Evolutionary conservation across 129 eudicot genomes (phyloP), one percentile per base, ranked within the genome.

Genomic region (Flaveria ramosissima): DNA sequence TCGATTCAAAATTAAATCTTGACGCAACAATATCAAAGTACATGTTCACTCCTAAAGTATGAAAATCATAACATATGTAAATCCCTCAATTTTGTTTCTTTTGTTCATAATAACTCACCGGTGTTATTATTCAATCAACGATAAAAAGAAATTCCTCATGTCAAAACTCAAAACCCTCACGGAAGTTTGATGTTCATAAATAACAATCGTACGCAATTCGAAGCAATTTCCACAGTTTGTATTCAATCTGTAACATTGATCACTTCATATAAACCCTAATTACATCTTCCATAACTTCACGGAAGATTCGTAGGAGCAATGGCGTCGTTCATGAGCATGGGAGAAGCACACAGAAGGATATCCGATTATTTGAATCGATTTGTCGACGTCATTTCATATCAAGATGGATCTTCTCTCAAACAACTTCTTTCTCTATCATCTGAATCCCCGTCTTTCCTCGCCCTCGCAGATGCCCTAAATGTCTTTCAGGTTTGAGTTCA

Each of bases 401-500:
- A 95, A 84, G 94, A 95, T 77, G 92, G 88, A 12, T 19, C 89
- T 42, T 77, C 97, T 60, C 89, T 91, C 30, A 84, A 90, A 67
- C 86, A 80, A 61, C 90, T 95, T 55, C 88, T 91, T 72, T 84
- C 96, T 67, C 51, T 91, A 79, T 89, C 99, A 62, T 89, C 97
- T 70, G 81, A 89, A 71, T 87, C 93, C 14, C 81, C 88, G 17
- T 57, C 53, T 27, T 86, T 95, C 75, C 84, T 86, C 62, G 89
- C 94, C 46, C 89, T 95, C 68, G 93, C 96, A 19, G 94, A 95
- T 71, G 97, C 97, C 53, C 97, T 95, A 75, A 89, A 84, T 71
- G 56, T 89, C 80, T 86, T 86, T 77, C 99, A 91, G 96, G 97
- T 92, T 66, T 32, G 1, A 30, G 5, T 41, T 1, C 53, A 59